Base-by-base conservation (phyloP, 225 moss, liverwort and hornwort genomes). In the Pseudoscleropodium purum region DNA sequence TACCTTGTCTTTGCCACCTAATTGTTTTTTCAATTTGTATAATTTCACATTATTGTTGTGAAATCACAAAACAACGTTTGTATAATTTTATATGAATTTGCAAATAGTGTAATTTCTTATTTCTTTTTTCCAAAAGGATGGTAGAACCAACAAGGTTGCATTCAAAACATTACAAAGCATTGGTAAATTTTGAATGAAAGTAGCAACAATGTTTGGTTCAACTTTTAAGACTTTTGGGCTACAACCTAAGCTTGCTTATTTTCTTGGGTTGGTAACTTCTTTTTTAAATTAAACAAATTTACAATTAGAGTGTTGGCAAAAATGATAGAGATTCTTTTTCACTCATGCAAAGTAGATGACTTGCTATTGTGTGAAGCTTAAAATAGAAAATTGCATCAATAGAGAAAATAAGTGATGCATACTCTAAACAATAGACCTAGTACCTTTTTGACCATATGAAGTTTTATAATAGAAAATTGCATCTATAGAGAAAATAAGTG, bases 11-110 rank as follows among this genome's bases (percentile, higher is more conserved):
- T 3, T 1, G 0, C 33, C 2, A 5, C 21, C 37, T 67, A 67
- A 37, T 37, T 37, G 24, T 2, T 13, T 24, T n/a, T 69, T 69
- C 13, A 24, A n/a, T 69, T 69, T 69, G 4, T 24, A 70, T 13
- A 69, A 13, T 69, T 39, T 39, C 7, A 7, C 13, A 24, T 24
- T 0, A 24, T 24, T 39, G 24, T 0, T 0, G 0, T 36, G 6
- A 36, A 67, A 70, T 70, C 7, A 39, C 13, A 69, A 39, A 70
- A 39, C 4, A 70, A 13, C 39, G 39, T 70, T 14, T 2, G 7
- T 24, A 39, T 4, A 24, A 25, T 70, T 68, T 68, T 21, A 21
- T 1, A 23, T n/a, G 12, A 68, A n/a, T 37, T 68, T 68, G 20
- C 21, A n/a, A 21, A 6, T 68, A 23, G 12, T 68, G 4, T 68